Evolutionary conservation across 208 protist genomes (phyloP).

Genomic region (Wallacemonas sp.): DNA sequence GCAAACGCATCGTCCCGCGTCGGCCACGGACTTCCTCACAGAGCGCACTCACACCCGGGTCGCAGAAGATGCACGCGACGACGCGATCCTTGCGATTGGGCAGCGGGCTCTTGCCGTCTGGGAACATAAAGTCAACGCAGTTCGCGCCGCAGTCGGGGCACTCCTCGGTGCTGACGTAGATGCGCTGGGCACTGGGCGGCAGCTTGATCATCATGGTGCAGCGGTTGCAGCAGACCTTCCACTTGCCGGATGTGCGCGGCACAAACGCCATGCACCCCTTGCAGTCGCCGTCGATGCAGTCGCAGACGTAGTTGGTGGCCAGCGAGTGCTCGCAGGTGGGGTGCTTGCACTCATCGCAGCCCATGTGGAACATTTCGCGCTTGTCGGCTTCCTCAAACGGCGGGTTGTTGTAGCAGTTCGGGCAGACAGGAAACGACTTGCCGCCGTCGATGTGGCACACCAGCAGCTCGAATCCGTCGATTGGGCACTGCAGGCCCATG

Average conservation of each 20-base stretch:
- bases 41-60: constrained; percentile 50
- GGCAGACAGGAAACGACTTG: constrained; percentile 92
- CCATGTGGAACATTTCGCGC: constrained; percentile 55
- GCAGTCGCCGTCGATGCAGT: constrained; percentile 79
- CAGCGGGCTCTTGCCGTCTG: constrained; percentile 77
- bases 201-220: constrained; percentile 91
- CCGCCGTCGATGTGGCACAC: constrained; percentile 89
- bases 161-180: constrained; percentile 74
- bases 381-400: constrained; percentile 79
- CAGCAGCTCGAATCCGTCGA: constrained; percentile 94
- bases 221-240: constrained; percentile 88
- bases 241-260: constrained; percentile 79
- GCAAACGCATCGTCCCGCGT: constrained; percentile 63
- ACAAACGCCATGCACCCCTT: constrained; percentile 87
- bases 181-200: constrained; percentile 78
- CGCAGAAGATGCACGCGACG: constrained; percentile 80
- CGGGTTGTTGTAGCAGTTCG: constrained; percentile 95
- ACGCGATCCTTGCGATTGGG: constrained; percentile 74
- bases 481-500: constrained; percentile 83
- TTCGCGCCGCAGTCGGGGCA: constrained; percentile 78
- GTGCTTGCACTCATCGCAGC: constrained; percentile 93
- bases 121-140: constrained; percentile 77
- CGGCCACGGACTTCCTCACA: constrained; percentile 79
- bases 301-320: constrained; percentile 87
- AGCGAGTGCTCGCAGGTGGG: constrained; percentile 90